Conservation (phyloP, 139 green algal species). For the Volvox reticuliferus region DNA sequence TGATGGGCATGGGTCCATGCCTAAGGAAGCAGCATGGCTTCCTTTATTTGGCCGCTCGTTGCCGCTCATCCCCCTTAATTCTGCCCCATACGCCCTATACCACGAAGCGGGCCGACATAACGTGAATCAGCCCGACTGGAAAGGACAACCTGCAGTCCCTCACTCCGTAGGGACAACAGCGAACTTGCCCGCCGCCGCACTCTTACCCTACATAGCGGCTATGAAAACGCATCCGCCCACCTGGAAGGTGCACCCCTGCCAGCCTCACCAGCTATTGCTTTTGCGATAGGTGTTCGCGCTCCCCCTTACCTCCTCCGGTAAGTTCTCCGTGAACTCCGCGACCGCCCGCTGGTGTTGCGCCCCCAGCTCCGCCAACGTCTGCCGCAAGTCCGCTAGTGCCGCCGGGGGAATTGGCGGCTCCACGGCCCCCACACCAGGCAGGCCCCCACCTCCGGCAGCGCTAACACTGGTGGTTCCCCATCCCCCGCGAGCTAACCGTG, state of each 20-base stretch:
- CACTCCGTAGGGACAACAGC: not conserved
- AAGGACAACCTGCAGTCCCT: not conserved
- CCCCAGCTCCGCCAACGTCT: slow-evolving; percentile 63
- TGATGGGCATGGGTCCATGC: not conserved
- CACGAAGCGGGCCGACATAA: not conserved
- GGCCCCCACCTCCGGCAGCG: not conserved
- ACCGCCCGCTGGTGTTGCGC: slow-evolving; percentile 63
- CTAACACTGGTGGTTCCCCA: slow-evolving; percentile 6
- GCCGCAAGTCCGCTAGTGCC: slow-evolving; percentile 55
- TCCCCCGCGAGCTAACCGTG: not conserved
- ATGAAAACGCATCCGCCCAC: not conserved
- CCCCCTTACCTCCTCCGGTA: slow-evolving; percentile 61
- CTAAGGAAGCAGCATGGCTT: no score
- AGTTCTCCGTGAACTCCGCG: slow-evolving; percentile 71
- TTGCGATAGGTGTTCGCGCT: no score
- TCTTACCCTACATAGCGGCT: not conserved
- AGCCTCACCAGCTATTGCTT: not conserved
- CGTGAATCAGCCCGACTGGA: not conserved
- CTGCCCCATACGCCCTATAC: no score
- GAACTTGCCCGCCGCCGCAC: not conserved
- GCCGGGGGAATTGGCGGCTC: not conserved
- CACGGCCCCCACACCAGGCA: not conserved
- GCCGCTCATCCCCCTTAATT: no score
- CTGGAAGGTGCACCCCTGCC: not conserved
- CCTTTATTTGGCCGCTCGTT: no score